These are phyloP conservation scores for Mortierella antarctica DNA, from an alignment of 192 early-diverging fungal species.

Conservation along the genomic window DNA sequence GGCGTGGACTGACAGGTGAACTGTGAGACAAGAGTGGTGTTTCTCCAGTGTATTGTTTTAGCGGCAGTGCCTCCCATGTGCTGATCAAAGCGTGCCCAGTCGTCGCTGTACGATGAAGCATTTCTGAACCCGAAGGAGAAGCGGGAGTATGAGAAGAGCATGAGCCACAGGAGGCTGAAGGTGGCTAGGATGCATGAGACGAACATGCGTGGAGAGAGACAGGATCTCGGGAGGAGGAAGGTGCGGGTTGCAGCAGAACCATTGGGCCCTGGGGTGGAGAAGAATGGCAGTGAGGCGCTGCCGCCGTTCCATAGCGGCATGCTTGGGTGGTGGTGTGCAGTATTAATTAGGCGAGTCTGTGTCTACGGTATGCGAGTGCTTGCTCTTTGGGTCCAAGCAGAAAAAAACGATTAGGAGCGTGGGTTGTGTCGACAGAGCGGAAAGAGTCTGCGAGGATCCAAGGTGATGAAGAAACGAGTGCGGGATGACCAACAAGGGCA, in stretches of 20 bases:
- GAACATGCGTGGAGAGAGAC: slow-evolving; percentile 47
- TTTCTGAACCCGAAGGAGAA: not conserved
- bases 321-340: not conserved
- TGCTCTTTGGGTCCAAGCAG: not conserved
- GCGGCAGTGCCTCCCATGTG: not conserved
- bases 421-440: not conserved
- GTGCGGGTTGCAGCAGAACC: not conserved
- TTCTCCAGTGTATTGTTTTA: slow-evolving; percentile 26
- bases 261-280: slow-evolving; percentile 11
- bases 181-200: slow-evolving; percentile 34
- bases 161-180: slow-evolving; percentile 33
- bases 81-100: slow-evolving; percentile 35
- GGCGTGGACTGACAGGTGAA: slow-evolving; percentile 24
- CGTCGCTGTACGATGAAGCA: slow-evolving; percentile 19
- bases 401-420: not conserved
- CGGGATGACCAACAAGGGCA: not conserved
- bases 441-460: not conserved
- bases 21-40: slow-evolving; percentile 13
- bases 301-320: slow-evolving; percentile 29
- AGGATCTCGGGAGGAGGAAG: slow-evolving; percentile 33
- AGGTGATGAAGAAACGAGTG: not conserved
- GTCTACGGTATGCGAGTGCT: not conserved
- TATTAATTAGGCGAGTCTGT: not conserved
- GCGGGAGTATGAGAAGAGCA: slow-evolving; percentile 31
- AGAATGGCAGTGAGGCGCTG: slow-evolving; percentile 24